Base-by-base conservation (phyloP, 257 asterid species). In the Solanum tacnaense region DNA sequence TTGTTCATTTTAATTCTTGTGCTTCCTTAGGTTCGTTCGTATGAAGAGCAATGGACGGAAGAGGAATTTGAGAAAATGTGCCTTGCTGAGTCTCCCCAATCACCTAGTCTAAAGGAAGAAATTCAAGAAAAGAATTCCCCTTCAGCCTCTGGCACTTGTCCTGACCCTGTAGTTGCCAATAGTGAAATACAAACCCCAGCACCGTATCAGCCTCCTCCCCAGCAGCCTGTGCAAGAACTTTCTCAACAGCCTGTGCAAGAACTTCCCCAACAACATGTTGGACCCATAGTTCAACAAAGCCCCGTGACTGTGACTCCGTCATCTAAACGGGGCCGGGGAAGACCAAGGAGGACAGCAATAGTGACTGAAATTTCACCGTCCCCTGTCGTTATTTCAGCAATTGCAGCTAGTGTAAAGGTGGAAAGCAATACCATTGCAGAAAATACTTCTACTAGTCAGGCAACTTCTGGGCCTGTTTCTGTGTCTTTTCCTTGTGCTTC, bases 31-130 rank as follows among this genome's bases (percentile, higher is more conserved):
- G 98, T 97, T 81, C 98, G 99, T 87, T 93, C 96, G 39, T 97
- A 97, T 89, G 99, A 97, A 94, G 99, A 97, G 93, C 99, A 95
- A 91, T 94, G 95, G 97, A 96, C 99, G 2, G 99, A 97, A 88
- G 99, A 96, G 91, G 99, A 97, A 92, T 97, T 96, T 91, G 99
- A 97, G 91, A 95, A 93, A 89, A 35, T 97, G 92, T 97, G 99
- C 88, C 98, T 94, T 89, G 98, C 88, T 46, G 99, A 94, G 8
- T 89, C 98, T 71, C 98, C 98, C 38, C 98, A 91, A 36, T 95
- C 98, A 89, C 98, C 98, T 86, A 88, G 9, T 68, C 41, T 85
- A 65, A 92, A 89, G 92, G 96, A 94, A 86, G 98, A 94, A 86
- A 86, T 89, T 73, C 84, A 89, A 84, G 97, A 92, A 81, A 92